Evolutionary conservation across 331 rosid genomes (phyloP).

Genomic region (Malus hybrid): DNA sequence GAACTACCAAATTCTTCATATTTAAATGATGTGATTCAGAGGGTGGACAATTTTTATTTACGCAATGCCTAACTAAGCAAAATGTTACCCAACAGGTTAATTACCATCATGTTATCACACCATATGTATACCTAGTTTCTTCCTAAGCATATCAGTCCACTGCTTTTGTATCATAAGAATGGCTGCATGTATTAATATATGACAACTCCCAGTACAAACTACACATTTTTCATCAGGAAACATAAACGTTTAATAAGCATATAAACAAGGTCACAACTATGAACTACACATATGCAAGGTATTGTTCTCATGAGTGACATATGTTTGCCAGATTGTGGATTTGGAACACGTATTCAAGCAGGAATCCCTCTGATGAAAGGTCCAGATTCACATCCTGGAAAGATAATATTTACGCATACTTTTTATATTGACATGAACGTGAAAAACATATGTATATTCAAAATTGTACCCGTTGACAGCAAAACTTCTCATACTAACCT

Average conservation of each 20-base stretch:
- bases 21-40: not conserved
- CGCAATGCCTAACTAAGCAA: not conserved
- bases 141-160: not conserved
- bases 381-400: too few relatives aligned
- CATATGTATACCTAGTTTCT: not conserved
- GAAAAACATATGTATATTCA: too few relatives aligned
- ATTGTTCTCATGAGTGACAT: too few relatives aligned
- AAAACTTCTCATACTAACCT: too few relatives aligned
- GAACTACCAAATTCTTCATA: not conserved
- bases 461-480: too few relatives aligned
- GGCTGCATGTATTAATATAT: not conserved
- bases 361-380: too few relatives aligned
- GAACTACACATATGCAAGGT: too few relatives aligned
- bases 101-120: not conserved
- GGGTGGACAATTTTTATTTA: not conserved
- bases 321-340: too few relatives aligned
- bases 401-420: too few relatives aligned
- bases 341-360: too few relatives aligned
- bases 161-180: not conserved
- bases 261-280: not conserved
- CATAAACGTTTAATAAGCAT: not conserved
- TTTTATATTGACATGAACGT: too few relatives aligned
- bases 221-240: not conserved
- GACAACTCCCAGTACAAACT: too few relatives aligned
- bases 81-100: not conserved